Percentiles rank a stretch among this genome's conserved stretches.
Conservation (phyloP, 345 rosid species). For the Anastatica hierochuntica region DNA sequence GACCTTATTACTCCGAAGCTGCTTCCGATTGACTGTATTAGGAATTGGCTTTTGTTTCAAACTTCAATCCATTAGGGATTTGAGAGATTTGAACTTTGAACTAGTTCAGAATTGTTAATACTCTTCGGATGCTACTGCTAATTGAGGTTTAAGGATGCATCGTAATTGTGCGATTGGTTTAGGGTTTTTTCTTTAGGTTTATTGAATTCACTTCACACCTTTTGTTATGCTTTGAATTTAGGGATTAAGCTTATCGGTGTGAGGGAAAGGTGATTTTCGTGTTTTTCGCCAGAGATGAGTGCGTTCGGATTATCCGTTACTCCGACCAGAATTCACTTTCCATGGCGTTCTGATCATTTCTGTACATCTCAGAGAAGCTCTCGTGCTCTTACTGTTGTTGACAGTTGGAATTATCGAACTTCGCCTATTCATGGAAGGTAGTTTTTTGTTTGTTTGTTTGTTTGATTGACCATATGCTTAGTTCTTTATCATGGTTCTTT, state of each 20-base stretch:
- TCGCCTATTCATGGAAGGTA: slow-evolving; percentile 39
- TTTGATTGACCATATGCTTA: not conserved
- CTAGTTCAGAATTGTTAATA: too few species aligned
- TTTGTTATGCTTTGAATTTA: not conserved
- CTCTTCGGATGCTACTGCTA: too few species aligned
- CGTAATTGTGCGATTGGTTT: too few species aligned
- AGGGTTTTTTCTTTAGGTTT: too few species aligned
- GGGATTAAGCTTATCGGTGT: too few species aligned
- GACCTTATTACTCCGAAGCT: not conserved
- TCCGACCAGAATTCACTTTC: slow-evolving; percentile 45
- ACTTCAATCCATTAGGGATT: not conserved
- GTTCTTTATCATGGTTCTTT: not conserved
- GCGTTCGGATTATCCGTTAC: slow-evolving; percentile 48
- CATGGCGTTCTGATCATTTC: slow-evolving; percentile 25
- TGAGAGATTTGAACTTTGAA: not conserved
- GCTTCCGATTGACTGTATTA: too few species aligned
- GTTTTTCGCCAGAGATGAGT: slow-evolving; percentile 33
- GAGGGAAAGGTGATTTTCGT: not conserved
- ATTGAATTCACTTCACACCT: not conserved
- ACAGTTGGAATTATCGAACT: slow-evolving; percentile 19
- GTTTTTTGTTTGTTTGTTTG: not conserved
- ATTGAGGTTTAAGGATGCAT: too few species aligned
- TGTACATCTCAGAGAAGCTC: slow-evolving; percentile 21
- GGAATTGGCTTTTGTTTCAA: too few species aligned
- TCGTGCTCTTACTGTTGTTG: slow-evolving; percentile 24